Evolutionary conservation across 495 filamentous ascomycete genomes (phyloP), one percentile per base, ranked within the genome.

Genomic region (Podospora bellae-mahoneyi): DNA sequence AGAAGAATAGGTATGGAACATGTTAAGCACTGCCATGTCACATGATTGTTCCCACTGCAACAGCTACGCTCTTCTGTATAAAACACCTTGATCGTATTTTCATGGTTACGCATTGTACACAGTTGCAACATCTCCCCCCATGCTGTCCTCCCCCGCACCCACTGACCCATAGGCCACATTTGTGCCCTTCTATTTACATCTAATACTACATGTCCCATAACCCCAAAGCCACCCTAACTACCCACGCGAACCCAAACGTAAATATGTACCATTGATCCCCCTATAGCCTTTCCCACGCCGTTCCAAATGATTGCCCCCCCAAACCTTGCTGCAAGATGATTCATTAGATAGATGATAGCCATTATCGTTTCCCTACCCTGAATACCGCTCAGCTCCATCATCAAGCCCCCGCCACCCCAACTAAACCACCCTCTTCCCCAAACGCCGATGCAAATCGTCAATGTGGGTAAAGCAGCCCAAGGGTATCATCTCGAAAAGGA

Each of bases 401-500:
- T 32, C 30, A 32, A 32, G 0, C 39, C 5, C 39, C 2, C 5
- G 2, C 56, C 64, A 19, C 16, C 54, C 16, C 23, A 23, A 28
- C 55, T 13, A 27, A 66, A 23, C 23, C 18, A 23, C 39, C 28
- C 55, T 7, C 54, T 30, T 61, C 23, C 30, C 7, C 60, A 64
- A 69, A 69, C 55, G 62, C 67, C 67, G n/a, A 19, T 60, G 55
- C 62, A 65, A 69, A 59, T 27, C 30, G 48, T 48, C 39, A 48
- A 48, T 18, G 39, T 18, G 27, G 4, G 23, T 5, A 26, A 66
- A 64, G 34, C 60, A 54, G 66, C 39, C 39, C 28, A 20, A 57
- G 71, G 68, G 68, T 73, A 71, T 73, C 69, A 69, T 28, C 39
- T 48, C 39, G 39, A 13, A 48, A 48, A 32, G 30, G 39, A 48